Evolutionary conservation across 768 basidiomycete species (phyloP).

Genomic region (Pulveroboletus frians): DNA sequence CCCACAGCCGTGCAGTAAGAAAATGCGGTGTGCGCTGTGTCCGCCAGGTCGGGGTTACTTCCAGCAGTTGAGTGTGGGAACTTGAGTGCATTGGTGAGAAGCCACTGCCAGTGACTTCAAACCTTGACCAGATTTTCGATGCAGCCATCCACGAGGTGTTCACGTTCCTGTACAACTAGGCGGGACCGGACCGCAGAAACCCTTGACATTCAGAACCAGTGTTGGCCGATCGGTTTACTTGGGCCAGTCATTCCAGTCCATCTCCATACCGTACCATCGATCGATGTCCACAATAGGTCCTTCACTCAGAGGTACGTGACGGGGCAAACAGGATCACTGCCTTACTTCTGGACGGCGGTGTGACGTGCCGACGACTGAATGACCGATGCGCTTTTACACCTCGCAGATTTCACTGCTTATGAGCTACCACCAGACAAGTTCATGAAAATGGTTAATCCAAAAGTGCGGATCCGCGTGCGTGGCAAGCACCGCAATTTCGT

Average conservation of each 20-base stretch:
- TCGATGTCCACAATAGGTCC: slow-evolving; percentile 7
- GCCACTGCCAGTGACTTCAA: background rate
- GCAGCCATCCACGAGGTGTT: background rate
- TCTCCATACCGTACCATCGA: background rate
- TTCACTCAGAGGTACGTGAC: slow-evolving; percentile 17
- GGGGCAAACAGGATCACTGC: background rate
- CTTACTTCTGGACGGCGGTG: background rate
- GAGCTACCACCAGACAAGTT: slow-evolving; percentile 19
- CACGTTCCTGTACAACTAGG: background rate
- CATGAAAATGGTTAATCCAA: slow-evolving; percentile 17
- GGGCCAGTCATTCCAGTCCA: background rate
- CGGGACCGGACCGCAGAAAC: background rate
- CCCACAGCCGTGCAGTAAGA: no score
- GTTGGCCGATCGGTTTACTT: background rate
- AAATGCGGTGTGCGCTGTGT: no score
- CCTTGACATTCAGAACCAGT: background rate
- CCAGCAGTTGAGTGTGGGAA: background rate
- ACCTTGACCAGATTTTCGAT: background rate
- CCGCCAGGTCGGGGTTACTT: background rate
- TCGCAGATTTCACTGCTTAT: slow-evolving; percentile 21
- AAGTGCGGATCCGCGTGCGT: slow-evolving; percentile 20
- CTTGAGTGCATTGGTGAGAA: background rate
- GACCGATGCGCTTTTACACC: background rate
- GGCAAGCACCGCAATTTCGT: slow-evolving; percentile 6
- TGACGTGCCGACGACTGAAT: background rate